phyloP scores from a whole-genome alignment of 192 early-diverging fungal species.

The Mortierella claussenii region DNA sequence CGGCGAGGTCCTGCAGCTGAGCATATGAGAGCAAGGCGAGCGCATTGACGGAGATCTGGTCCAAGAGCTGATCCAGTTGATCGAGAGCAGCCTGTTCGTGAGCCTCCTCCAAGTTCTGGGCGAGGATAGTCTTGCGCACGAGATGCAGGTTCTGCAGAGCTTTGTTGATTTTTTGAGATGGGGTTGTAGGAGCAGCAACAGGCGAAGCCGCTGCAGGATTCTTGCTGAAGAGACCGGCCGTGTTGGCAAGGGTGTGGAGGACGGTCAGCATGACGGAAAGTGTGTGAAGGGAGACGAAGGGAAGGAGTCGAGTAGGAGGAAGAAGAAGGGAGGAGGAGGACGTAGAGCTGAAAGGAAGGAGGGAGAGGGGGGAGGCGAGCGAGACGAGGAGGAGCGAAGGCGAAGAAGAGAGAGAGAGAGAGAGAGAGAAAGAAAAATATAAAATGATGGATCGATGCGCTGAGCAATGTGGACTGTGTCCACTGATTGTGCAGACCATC shows the following conservation, averaged over 20 bases:
- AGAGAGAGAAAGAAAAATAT: neutral
- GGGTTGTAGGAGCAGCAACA: conserved; percentile 1
- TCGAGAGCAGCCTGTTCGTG: conserved; percentile 38
- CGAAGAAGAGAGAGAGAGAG: conserved; percentile 2
- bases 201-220: neutral
- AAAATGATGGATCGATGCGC: neutral
- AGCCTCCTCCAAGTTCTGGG: conserved; percentile 33
- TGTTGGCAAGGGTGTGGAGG: conserved; percentile 46
- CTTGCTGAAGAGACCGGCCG: conserved; percentile 39
- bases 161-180: conserved; percentile 30
- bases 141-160: conserved; percentile 42
- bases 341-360: neutral
- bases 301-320: neutral
- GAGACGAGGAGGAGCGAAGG: neutral
- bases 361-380: neutral
- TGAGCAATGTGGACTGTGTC: neutral
- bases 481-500: neutral
- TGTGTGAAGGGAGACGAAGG: neutral
- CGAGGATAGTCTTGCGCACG: conserved; percentile 42
- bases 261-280: conserved; percentile 34
- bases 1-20: conserved; percentile 39
- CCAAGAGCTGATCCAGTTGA: conserved; percentile 44
- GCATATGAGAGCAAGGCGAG: conserved; percentile 14
- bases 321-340: neutral
- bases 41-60: conserved; percentile 47